Percentiles rank a stretch among this genome's conserved stretches.
Evolutionary conservation across 2,329 filamentous ascomycete species (phyloP).

Genomic region (Emergomyces orientalis): DNA sequence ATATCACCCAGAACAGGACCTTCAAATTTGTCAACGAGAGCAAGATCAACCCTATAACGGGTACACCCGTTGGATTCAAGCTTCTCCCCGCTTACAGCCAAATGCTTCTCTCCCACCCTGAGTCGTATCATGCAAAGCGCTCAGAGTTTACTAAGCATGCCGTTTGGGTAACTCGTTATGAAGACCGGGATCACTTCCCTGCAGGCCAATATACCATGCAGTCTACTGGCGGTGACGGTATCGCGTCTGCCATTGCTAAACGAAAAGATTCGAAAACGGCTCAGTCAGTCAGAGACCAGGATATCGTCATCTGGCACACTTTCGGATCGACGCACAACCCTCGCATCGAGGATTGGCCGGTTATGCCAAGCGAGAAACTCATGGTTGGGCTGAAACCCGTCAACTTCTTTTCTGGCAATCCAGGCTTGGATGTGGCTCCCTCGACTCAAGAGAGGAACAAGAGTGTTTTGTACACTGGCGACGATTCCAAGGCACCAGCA

Average conservation of each 20-base stretch:
- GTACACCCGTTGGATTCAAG: conserved; percentile 47
- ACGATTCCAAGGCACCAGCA: not conserved
- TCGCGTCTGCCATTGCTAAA: conserved; percentile 36
- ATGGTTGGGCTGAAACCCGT: conserved; percentile 21
- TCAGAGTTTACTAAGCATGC: conserved; percentile 49
- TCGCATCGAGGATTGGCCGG: conserved; percentile 37
- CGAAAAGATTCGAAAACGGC: conserved; percentile 20
- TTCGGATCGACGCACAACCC: conserved; percentile 40
- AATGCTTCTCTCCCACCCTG: conserved; percentile 46
- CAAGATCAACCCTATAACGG: conserved; percentile 46
- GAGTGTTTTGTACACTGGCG: conserved; percentile 7
- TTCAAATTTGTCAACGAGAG: conserved; percentile 51
- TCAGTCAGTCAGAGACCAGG: conserved; percentile 31
- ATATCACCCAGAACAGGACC: conserved; percentile 37
- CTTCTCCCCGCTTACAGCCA: conserved; percentile 49
- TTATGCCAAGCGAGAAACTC: conserved; percentile 39
- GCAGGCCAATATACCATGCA: conserved; percentile 50
- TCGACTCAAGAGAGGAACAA: conserved; percentile 11
- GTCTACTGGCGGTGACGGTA: conserved; percentile 39
- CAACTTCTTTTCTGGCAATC: conserved; percentile 24
- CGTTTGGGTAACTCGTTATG: conserved; percentile 46
- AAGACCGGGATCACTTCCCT: conserved; percentile 42
- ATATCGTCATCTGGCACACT: conserved; percentile 38
- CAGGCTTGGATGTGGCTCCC: conserved; percentile 16
- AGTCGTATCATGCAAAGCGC: conserved; percentile 43